Evolutionary conservation across 2,329 filamentous ascomycete species (phyloP).

Genomic region (Nigrospora sphaerica): DNA sequence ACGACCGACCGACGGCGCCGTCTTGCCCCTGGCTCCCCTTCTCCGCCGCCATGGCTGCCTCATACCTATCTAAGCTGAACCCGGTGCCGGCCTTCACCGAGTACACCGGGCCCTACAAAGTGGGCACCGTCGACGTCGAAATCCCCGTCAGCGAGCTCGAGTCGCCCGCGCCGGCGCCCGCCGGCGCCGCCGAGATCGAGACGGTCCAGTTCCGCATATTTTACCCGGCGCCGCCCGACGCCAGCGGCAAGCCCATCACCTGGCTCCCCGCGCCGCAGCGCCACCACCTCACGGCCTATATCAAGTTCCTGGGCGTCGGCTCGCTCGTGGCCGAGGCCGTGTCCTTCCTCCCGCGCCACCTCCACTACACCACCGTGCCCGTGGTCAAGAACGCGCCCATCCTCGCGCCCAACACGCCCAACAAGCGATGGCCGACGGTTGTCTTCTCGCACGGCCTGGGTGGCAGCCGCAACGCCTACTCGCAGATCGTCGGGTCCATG

Average conservation of each 20-base stretch:
- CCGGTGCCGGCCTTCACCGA: conserved; percentile 66
- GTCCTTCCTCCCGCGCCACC: conserved; percentile 62
- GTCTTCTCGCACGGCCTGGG: conserved; percentile 83
- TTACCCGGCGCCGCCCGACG: conserved; percentile 59
- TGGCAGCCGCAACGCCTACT: conserved; percentile 76
- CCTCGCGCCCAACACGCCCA: conserved; percentile 37
- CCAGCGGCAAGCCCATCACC: conserved; percentile 52
- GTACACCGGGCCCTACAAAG: conserved; percentile 71
- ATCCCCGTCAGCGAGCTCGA: conserved; percentile 58
- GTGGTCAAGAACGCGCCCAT: conserved; percentile 65
- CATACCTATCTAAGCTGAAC: conserved; percentile 49
- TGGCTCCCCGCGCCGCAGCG: conserved; percentile 77
- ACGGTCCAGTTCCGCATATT: conserved; percentile 79
- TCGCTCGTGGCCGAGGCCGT: conserved; percentile 49
- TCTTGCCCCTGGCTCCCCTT: too few relatives aligned
- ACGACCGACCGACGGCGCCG: too few relatives aligned
- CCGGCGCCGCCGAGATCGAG: conserved; percentile 49
- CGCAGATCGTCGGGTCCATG: conserved; percentile 70
- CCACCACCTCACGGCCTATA: conserved; percentile 67
- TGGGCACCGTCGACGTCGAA: conserved; percentile 76
- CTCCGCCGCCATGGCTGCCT: conserved; percentile 27
- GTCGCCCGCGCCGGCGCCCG: conserved; percentile 45
- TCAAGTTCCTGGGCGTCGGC: conserved; percentile 65
- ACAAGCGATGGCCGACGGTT: conserved; percentile 67
- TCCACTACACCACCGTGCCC: conserved; percentile 68